Conservation (phyloP, 2,329 filamentous ascomycete species). For the Alternaria atra region DNA sequence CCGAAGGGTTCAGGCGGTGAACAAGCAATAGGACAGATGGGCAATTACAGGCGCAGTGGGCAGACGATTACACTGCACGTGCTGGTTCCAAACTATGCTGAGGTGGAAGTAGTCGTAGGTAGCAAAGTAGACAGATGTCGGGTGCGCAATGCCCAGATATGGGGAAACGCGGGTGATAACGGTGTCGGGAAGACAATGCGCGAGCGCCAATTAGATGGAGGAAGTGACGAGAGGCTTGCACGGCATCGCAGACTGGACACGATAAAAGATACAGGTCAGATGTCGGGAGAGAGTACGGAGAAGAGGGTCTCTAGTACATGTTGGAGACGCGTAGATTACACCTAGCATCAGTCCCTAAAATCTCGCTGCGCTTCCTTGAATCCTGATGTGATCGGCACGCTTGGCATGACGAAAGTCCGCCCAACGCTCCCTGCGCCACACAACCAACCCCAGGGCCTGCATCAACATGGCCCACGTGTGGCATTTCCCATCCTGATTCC, state of each 20-base stretch:
- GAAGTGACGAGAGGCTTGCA: constrained; percentile 10
- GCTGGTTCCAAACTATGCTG: background rate
- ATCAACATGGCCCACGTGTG: constrained; percentile 25
- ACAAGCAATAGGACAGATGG: background rate
- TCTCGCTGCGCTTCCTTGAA: constrained; percentile 35
- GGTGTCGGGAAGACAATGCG: constrained; percentile 12
- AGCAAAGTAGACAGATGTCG: constrained; percentile 4
- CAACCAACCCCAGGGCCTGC: background rate
- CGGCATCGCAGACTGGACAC: constrained; percentile 1
- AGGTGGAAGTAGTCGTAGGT: constrained; percentile 1
- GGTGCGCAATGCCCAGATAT: constrained; percentile 9
- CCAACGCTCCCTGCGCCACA: constrained; percentile 29
- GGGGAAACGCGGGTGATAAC: constrained; percentile 26
- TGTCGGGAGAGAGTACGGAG: background rate
- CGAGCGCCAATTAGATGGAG: constrained; percentile 15
- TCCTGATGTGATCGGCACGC: constrained; percentile 32
- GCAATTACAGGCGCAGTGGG: background rate
- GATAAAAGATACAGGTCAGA: constrained; percentile 1
- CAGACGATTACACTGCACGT: background rate
- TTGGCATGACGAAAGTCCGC: constrained; percentile 37
- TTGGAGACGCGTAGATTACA: constrained; percentile 30
- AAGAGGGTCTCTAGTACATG: constrained; percentile 11
- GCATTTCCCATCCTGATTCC: constrained; percentile 24
- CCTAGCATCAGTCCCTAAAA: constrained; percentile 30
- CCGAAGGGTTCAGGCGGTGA: constrained; percentile 4